phyloP scores from a whole-genome alignment of 1,139 yeast species.

The Blastobotrys capitulatus region DNA sequence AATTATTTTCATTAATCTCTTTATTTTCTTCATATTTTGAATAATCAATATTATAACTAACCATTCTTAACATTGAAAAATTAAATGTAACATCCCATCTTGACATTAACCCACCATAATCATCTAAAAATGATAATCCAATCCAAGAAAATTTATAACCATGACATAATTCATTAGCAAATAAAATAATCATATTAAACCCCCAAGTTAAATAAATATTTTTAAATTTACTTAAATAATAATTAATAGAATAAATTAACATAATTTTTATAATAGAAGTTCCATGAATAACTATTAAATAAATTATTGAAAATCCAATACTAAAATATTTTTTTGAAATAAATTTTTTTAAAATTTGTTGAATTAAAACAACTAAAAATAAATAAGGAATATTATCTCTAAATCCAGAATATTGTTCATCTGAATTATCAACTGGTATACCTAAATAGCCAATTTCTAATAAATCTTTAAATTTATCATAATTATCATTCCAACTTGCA shows the following conservation, averaged over 20 bases:
- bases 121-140: constrained; percentile 37
- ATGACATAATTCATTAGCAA: constrained; percentile 67
- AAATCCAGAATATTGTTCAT: constrained; percentile 81
- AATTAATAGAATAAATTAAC: constrained; percentile 53
- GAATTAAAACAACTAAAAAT: constrained; percentile 48
- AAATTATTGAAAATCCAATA: constrained; percentile 60
- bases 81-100: constrained; percentile 97
- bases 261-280: constrained; percentile 58
- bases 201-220: constrained; percentile 50
- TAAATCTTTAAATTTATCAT: constrained; percentile 52
- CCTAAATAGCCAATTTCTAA: constrained; percentile 62
- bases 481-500: constrained; percentile 72
- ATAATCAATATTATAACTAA: constrained; percentile 79
- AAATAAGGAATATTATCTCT: constrained; percentile 71
- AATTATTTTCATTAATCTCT: constrained; percentile 16
- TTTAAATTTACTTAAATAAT: constrained; percentile 43
- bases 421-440: constrained; percentile 61
- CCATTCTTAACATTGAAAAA: constrained; percentile 75
- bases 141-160: constrained; percentile 36
- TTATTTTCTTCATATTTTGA: constrained; percentile 21
- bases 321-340: constrained; percentile 47
- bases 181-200: constrained; percentile 70
- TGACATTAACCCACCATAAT: constrained; percentile 59
- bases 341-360: constrained; percentile 45
- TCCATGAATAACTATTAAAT: constrained; percentile 78